Conservation (phyloP, 148 eudicot genomes). For the Amaranthus palmeri region DNA sequence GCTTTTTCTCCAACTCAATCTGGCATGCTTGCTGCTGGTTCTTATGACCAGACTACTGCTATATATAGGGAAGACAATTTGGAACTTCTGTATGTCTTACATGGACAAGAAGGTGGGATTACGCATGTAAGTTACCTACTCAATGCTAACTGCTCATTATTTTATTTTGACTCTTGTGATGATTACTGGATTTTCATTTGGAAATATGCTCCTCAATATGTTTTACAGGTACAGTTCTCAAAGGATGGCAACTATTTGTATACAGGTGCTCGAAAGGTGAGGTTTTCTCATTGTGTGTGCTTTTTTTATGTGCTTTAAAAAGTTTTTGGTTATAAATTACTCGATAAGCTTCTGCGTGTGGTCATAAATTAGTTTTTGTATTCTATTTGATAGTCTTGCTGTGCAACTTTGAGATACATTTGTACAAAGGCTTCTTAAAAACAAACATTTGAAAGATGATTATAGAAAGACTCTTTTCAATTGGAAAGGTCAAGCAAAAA, state of each 20-base stretch:
- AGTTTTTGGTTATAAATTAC: not conserved
- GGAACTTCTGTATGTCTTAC: slow-evolving; percentile 86
- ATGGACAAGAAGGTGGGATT: slow-evolving; percentile 98
- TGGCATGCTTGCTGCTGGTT: slow-evolving; percentile 92
- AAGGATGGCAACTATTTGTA: slow-evolving; percentile 95
- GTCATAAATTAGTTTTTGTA: not conserved
- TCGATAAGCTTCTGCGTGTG: not conserved
- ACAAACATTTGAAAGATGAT: not conserved
- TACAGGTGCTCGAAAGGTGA: slow-evolving; percentile 94
- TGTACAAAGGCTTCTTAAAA: not conserved
- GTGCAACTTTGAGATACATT: not conserved
- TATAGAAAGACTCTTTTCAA: not conserved
- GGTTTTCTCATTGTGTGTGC: not conserved
- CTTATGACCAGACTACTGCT: slow-evolving; percentile 83
- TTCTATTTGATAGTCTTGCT: not conserved
- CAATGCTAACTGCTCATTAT: not conserved
- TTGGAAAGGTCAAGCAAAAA: not conserved
- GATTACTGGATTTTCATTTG: slow-evolving; percentile 1
- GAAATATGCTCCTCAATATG: not conserved
- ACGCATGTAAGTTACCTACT: slow-evolving; percentile 72
- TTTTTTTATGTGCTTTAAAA: not conserved
- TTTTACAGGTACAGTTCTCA: slow-evolving; percentile 79
- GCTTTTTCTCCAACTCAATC: slow-evolving; percentile 74
- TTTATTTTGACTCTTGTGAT: slow-evolving; percentile 9
- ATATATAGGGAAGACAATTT: slow-evolving; percentile 85